phyloP scores from a whole-genome alignment of 306 rosid genomes.

The Ammopiptanthus mongolicus region DNA sequence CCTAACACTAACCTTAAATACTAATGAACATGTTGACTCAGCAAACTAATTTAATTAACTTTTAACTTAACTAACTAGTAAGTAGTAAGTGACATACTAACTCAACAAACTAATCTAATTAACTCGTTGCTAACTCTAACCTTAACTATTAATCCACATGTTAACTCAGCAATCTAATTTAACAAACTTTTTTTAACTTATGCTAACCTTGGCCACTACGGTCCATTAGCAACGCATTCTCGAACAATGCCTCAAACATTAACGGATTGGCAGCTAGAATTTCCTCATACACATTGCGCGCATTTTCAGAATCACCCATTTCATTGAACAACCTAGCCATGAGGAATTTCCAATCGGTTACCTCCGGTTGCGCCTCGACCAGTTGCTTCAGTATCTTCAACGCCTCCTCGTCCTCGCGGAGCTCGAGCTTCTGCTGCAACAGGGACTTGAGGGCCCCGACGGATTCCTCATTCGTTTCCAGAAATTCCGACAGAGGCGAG shows the following conservation, averaged over 20 bases:
- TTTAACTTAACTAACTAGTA: too few species aligned
- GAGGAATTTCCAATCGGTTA: constrained; percentile 72
- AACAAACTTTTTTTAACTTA: not conserved
- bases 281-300: constrained; percentile 60
- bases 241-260: constrained; percentile 76
- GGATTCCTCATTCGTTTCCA: constrained; percentile 58
- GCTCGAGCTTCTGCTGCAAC: constrained; percentile 73
- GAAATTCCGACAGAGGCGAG: constrained; percentile 50
- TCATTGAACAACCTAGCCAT: constrained; percentile 55
- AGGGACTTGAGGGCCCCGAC: constrained; percentile 62
- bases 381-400: constrained; percentile 47
- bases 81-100: too few species aligned
- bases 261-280: constrained; percentile 51
- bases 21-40: too few species aligned
- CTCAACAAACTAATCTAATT: not conserved
- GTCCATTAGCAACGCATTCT: constrained; percentile 82
- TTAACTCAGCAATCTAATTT: not conserved
- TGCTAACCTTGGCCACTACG: constrained; percentile 48
- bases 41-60: not conserved
- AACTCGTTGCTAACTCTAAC: not conserved
- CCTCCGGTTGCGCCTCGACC: constrained; percentile 54
- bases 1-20: too few species aligned
- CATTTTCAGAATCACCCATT: constrained; percentile 43
- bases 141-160: not conserved
- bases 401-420: constrained; percentile 72